Conservation (phyloP, 805 yeast species). For the Saccharomycopsis amapae region DNA sequence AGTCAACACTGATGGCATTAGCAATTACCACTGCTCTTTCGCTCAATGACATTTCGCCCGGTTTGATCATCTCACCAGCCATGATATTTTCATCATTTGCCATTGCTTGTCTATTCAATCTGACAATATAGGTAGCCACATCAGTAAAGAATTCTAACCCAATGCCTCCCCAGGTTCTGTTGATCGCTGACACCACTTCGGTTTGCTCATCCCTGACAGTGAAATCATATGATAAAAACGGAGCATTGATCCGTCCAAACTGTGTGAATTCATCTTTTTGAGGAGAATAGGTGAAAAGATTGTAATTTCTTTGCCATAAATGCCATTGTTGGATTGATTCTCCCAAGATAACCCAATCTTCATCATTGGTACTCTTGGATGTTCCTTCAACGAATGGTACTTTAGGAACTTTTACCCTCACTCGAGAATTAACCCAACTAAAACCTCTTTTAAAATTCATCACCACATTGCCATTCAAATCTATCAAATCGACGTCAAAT, state of each 20-base stretch:
- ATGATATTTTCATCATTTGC: slow-evolving; percentile 32
- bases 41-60: slow-evolving; percentile 50
- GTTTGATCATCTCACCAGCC: slow-evolving; percentile 39
- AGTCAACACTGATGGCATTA: slow-evolving; percentile 87
- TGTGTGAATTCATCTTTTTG: slow-evolving; percentile 50
- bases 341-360: slow-evolving; percentile 62
- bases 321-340: slow-evolving; percentile 94
- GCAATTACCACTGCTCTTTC: slow-evolving; percentile 83
- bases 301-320: slow-evolving; percentile 84
- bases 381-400: slow-evolving; percentile 29
- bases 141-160: slow-evolving; percentile 92
- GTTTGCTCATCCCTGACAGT: slow-evolving; percentile 59
- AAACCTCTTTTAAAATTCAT: slow-evolving; percentile 75
- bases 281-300: slow-evolving; percentile 48
- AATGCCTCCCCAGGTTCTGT: slow-evolving; percentile 91
- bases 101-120: slow-evolving; percentile 52
- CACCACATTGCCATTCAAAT: slow-evolving; percentile 50
- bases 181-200: slow-evolving; percentile 64
- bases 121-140: slow-evolving; percentile 81
- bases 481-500: slow-evolving; percentile 64
- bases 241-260: slow-evolving; percentile 83
- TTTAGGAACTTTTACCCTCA: slow-evolving; percentile 63
- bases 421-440: slow-evolving; percentile 81
- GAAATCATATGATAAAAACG: slow-evolving; percentile 79
- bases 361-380: slow-evolving; percentile 17